These are phyloP conservation scores for Neurospora africana DNA, from an alignment of 495 filamentous ascomycete species.

Conservation along the genomic window DNA sequence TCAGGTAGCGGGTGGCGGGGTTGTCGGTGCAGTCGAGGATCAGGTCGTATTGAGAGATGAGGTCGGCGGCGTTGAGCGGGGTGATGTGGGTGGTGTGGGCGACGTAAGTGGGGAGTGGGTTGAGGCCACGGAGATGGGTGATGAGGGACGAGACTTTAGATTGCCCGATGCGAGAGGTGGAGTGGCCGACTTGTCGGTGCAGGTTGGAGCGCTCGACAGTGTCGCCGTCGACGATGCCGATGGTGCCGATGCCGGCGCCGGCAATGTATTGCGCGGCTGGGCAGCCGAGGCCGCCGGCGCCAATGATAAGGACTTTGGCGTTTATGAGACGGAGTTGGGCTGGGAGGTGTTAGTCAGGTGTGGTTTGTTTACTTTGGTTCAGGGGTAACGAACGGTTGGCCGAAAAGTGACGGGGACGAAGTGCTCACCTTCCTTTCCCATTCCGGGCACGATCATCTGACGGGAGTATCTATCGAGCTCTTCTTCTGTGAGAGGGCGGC, in stretches of 20 bases:
- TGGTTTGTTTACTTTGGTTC: background rate
- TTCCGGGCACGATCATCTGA: conserved; percentile 80
- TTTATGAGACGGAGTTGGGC: conserved; percentile 70
- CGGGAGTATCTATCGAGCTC: conserved; percentile 61
- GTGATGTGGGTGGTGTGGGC: conserved; percentile 51
- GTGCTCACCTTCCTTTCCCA: conserved; percentile 61
- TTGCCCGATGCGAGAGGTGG: conserved; percentile 57
- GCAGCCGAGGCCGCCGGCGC: conserved; percentile 84
- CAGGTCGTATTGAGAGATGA: conserved; percentile 62
- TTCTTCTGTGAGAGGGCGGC: conserved; percentile 14
- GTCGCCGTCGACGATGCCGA: conserved; percentile 84
- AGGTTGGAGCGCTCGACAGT: conserved; percentile 82
- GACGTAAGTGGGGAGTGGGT: conserved; percentile 55
- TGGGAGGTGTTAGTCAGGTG: conserved; percentile 20
- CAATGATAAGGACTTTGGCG: conserved; percentile 70
- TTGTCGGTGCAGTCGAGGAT: conserved; percentile 93
- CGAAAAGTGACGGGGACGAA: background rate
- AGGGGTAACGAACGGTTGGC: background rate
- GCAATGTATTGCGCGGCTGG: conserved; percentile 85
- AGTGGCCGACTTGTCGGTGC: conserved; percentile 83
- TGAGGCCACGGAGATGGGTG: conserved; percentile 53
- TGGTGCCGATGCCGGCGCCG: conserved; percentile 71
- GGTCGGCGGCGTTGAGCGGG: conserved; percentile 50
- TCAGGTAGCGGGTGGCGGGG: conserved; percentile 80
- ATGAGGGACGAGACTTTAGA: conserved; percentile 74